Evolutionary conservation across 2,329 filamentous ascomycete species (phyloP).

Genomic region (Orbilia brochopaga): DNA sequence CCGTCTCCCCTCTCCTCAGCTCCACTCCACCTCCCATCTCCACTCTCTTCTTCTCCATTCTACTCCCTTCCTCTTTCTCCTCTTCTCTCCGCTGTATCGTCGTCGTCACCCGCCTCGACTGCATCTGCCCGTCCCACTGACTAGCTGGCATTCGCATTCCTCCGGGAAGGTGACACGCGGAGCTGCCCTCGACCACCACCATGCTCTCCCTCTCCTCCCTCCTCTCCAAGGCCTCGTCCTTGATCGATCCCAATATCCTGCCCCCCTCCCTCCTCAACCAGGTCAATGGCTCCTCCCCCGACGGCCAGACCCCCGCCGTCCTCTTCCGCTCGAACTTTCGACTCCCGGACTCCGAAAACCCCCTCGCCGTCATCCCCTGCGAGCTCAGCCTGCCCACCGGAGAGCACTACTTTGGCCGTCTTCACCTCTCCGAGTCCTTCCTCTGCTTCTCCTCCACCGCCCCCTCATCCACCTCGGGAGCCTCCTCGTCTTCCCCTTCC

Average conservation of each 20-base stretch:
- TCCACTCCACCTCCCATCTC: background rate
- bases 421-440: constrained; percentile 92
- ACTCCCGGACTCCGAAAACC: constrained; percentile 87
- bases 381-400: constrained; percentile 88
- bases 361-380: constrained; percentile 93
- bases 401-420: constrained; percentile 87
- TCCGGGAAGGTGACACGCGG: background rate
- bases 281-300: constrained; percentile 73
- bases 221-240: constrained; percentile 51
- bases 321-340: constrained; percentile 97
- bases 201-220: constrained; percentile 48
- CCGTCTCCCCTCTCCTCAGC: background rate
- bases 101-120: too few species aligned
- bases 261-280: constrained; percentile 78
- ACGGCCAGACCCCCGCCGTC: constrained; percentile 39
- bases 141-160: background rate
- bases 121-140: background rate
- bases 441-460: constrained; percentile 92
- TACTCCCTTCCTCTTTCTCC: background rate
- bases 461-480: constrained; percentile 83
- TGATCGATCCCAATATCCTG: constrained; percentile 58
- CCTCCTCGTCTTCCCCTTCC: constrained; percentile 62
- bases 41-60: background rate
- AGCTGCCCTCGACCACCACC: constrained; percentile 10
- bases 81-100: background rate